phyloP scores from a whole-genome alignment of 495 filamentous ascomycete genomes.

The Xylona heveae region DNA sequence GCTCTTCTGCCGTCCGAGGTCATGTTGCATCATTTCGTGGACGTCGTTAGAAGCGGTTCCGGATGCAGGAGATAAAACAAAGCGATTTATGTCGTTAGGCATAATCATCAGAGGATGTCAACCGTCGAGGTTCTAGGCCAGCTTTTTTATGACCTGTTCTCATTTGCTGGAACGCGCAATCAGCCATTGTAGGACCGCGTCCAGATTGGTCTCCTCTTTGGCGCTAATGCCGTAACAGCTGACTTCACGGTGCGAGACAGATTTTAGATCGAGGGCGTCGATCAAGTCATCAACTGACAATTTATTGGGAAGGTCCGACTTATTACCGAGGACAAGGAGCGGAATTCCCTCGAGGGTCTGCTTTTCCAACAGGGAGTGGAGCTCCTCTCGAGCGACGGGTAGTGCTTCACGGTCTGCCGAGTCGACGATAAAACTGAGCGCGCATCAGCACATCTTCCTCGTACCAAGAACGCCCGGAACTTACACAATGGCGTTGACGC shows the following conservation, averaged over 20 bases:
- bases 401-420: conserved; percentile 64
- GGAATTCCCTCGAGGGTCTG: conserved; percentile 75
- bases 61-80: no score
- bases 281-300: conserved; percentile 87
- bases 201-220: conserved; percentile 95
- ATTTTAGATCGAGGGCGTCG: conserved; percentile 75
- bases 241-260: conserved; percentile 79
- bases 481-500: conserved; percentile 93
- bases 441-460: conserved; percentile 7
- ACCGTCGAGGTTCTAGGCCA: no score
- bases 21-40: no score
- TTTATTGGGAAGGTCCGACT: conserved; percentile 77
- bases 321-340: conserved; percentile 91
- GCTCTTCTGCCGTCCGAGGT: no score
- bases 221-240: conserved; percentile 98
- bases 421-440: conserved; percentile 69
- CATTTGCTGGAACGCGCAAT: conserved; percentile 63
- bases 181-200: conserved; percentile 91
- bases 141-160: no score
- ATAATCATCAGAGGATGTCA: no score
- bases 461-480: conserved; percentile 5
- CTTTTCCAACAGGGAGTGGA: conserved; percentile 75
- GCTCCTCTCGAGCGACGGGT: conserved; percentile 76
- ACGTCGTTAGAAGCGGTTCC: no score
- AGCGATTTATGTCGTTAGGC: no score